phyloP scores from a whole-genome alignment of 192 early-diverging fungal species.

The Coemansia sp. region DNA sequence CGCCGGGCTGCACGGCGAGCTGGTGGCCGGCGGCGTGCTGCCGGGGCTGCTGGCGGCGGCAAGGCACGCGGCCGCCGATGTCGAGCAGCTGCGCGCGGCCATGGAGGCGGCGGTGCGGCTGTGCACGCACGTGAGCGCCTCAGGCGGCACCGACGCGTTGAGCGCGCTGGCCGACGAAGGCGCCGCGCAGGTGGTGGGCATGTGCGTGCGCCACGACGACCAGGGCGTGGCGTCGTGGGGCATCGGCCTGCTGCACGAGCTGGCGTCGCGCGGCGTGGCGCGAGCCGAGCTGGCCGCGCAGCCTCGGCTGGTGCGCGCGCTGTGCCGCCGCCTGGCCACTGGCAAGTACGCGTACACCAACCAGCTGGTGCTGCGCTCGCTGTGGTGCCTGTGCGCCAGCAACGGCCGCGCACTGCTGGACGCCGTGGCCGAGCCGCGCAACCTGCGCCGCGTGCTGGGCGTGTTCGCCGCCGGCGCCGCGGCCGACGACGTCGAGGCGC shows the following conservation, averaged over 20 bases:
- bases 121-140: constrained; percentile 28
- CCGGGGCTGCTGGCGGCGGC: constrained; percentile 35
- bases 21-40: constrained; percentile 31
- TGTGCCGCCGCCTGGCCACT: constrained; percentile 42
- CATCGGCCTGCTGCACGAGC: constrained; percentile 48
- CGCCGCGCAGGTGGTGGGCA: constrained; percentile 28
- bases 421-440: constrained; percentile 22
- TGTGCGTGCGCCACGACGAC: constrained; percentile 36
- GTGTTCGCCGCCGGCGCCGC: constrained; percentile 21
- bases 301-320: constrained; percentile 29
- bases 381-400: constrained; percentile 34
- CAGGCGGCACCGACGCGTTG: constrained; percentile 5
- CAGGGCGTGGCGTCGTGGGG: constrained; percentile 50
- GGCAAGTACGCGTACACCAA: constrained; percentile 43
- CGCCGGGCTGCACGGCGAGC: constrained; percentile 17
- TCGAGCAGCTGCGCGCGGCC: constrained; percentile 25
- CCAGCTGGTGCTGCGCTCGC: constrained; percentile 48
- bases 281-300: constrained; percentile 23
- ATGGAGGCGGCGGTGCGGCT: constrained; percentile 49
- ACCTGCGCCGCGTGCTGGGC: constrained; percentile 38
- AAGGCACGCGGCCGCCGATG: constrained; percentile 10
- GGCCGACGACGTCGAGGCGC: constrained; percentile 30
- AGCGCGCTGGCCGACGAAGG: constrained; percentile 25
- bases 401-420: constrained; percentile 10
- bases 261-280: constrained; percentile 41